Percentiles rank a stretch among this genome's conserved stretches.
phyloP scores from a whole-genome alignment of 164 flowering plant species.

The Akebia trifoliata region DNA sequence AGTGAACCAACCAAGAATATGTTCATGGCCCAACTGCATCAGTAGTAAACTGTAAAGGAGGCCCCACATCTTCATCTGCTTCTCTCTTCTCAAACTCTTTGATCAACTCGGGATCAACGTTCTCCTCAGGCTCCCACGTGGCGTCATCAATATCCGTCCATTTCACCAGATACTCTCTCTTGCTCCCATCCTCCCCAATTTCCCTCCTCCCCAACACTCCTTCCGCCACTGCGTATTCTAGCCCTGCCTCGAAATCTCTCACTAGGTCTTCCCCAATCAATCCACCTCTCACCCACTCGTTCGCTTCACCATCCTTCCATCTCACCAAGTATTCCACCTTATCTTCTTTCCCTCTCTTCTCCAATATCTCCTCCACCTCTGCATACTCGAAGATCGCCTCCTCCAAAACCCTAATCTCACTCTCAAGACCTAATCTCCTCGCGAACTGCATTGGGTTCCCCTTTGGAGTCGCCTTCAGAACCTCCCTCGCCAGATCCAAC shows the following conservation, averaged over 20 bases:
- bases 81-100: constrained; percentile 47
- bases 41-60: too few species aligned
- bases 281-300: constrained; percentile 70
- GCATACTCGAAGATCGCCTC: constrained; percentile 71
- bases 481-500: constrained; percentile 57
- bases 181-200: constrained; percentile 55
- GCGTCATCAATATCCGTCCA: constrained; percentile 87
- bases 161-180: constrained; percentile 74
- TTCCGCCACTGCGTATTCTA: constrained; percentile 90
- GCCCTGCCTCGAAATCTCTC: constrained; percentile 74
- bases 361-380: constrained; percentile 85
- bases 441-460: constrained; percentile 77
- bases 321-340: constrained; percentile 70
- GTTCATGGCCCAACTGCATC: too few species aligned
- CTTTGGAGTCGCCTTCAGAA: constrained; percentile 53
- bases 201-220: constrained; percentile 48
- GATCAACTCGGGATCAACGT: constrained; percentile 77
- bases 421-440: constrained; percentile 69
- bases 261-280: constrained; percentile 67
- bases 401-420: constrained; percentile 48
- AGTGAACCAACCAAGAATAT: too few species aligned
- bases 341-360: constrained; percentile 75
- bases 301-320: constrained; percentile 80
- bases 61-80: background rate
- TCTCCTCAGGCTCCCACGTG: constrained; percentile 95